A percentile compares a stretch with the other conserved stretches of the same genome.
phyloP scores from a whole-genome alignment of 2,329 filamentous ascomycete species.

The Mollisiaceae sp. region DNA sequence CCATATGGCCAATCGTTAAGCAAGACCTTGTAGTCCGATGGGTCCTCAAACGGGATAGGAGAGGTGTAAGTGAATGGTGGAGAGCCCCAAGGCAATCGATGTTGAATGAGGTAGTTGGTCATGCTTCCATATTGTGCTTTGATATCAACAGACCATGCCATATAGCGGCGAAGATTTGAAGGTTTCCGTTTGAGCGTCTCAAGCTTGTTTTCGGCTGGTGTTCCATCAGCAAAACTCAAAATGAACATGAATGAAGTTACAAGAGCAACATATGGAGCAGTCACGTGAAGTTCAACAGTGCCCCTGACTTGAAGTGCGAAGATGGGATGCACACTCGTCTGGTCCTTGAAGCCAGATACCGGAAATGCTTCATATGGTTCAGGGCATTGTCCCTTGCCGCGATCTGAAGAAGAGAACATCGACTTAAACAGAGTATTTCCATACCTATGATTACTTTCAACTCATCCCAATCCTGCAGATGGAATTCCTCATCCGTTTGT shows the following conservation, averaged over 20 bases:
- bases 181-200: conserved; percentile 79
- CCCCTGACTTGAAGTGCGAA: not conserved
- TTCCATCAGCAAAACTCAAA: not conserved
- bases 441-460: conserved; percentile 70
- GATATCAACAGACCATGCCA: conserved; percentile 74
- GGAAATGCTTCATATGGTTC: not conserved
- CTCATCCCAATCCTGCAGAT: conserved; percentile 74
- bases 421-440: conserved; percentile 27
- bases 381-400: not conserved
- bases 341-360: not conserved
- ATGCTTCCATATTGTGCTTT: conserved; percentile 79
- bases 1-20: conserved; percentile 96
- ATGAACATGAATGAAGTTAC: not conserved
- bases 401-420: not conserved
- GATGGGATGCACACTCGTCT: not conserved
- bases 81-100: conserved; percentile 75
- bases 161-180: conserved; percentile 79
- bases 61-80: conserved; percentile 56
- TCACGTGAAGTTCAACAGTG: not conserved
- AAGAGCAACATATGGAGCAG: not conserved
- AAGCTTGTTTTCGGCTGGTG: conserved; percentile 62
- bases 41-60: conserved; percentile 54
- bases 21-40: conserved; percentile 70
- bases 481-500: conserved; percentile 72
- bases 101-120: conserved; percentile 74